Conservation (phyloP, 2,329 filamentous ascomycete species). For the Chaetomium strumarium region DNA sequence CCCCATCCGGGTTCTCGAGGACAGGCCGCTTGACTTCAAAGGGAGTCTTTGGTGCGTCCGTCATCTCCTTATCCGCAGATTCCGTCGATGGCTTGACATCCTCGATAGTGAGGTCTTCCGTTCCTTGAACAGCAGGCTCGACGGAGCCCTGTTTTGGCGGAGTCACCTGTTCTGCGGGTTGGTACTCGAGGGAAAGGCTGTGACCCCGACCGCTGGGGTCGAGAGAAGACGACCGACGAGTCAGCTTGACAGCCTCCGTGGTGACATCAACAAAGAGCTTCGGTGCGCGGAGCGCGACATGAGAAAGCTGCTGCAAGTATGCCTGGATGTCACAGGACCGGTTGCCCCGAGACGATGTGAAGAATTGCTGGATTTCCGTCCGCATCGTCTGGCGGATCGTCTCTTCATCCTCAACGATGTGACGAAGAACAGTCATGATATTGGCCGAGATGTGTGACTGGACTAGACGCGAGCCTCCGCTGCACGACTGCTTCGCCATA, state of each 20-base stretch:
- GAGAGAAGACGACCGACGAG: constrained; percentile 45
- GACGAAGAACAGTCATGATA: constrained; percentile 81
- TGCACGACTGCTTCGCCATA: constrained; percentile 89
- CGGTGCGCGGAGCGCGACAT: constrained; percentile 74
- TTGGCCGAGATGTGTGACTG: constrained; percentile 49
- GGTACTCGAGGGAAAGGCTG: constrained; percentile 39
- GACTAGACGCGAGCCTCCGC: constrained; percentile 66
- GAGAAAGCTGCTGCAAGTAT: constrained; percentile 72
- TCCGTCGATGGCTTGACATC: constrained; percentile 58
- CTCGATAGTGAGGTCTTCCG: constrained; percentile 42
- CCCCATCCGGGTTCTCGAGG: constrained; percentile 88
- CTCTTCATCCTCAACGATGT: constrained; percentile 90
- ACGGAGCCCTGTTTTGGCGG: constrained; percentile 35
- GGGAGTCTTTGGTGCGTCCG: constrained; percentile 57
- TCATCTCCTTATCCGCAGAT: constrained; percentile 51
- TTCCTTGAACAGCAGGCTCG: constrained; percentile 41
- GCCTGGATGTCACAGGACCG: constrained; percentile 62
- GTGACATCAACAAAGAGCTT: constrained; percentile 82
- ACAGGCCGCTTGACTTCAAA: constrained; percentile 73
- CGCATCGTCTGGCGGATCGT: constrained; percentile 88
- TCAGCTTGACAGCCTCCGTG: constrained; percentile 74
- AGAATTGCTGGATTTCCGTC: constrained; percentile 75
- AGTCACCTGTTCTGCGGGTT: constrained; percentile 22
- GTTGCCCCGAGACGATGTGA: constrained; percentile 55
- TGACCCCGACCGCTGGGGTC: constrained; percentile 30